Evolutionary conservation across 2,329 filamentous ascomycete species (phyloP).

Genomic region (Ceratocystis destructans): DNA sequence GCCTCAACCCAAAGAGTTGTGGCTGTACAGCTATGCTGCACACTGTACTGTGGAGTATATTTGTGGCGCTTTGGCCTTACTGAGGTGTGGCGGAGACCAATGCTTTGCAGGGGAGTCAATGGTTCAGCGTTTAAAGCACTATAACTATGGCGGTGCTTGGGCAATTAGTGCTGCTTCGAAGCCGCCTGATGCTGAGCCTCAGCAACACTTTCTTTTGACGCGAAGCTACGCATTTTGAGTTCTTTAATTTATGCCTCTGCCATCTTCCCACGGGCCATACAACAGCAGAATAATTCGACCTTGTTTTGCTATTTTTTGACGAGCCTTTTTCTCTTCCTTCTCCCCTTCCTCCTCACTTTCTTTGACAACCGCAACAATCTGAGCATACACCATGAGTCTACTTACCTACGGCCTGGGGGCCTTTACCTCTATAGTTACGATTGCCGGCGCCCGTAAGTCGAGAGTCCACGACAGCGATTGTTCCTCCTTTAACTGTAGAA

Average conservation of each 20-base stretch:
- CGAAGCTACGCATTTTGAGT: not conserved
- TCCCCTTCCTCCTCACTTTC: not conserved
- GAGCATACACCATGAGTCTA: conserved; percentile 47
- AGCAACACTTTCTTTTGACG: not conserved
- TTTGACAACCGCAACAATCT: not conserved
- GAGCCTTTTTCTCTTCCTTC: conserved; percentile 4
- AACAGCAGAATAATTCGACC: not conserved
- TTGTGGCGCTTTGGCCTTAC: conserved; percentile 1
- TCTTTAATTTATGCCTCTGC: not conserved
- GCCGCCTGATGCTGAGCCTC: not conserved
- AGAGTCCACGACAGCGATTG: conserved; percentile 11
- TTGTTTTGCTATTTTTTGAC: not conserved
- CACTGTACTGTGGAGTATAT: not conserved
- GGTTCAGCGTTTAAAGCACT: not conserved
- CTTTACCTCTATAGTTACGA: conserved; percentile 51
- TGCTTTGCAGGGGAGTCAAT: not conserved
- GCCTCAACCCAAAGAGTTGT: not conserved
- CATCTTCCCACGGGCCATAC: conserved; percentile 1
- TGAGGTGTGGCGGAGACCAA: not conserved
- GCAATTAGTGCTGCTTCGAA: not conserved
- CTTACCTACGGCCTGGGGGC: conserved; percentile 57
- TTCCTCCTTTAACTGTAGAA: not conserved
- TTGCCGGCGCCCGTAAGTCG: conserved; percentile 66
- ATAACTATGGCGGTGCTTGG: not conserved
- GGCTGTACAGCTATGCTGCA: not conserved